Evolutionary conservation across 441 rosid genomes (phyloP).

Genomic region (Gossypium trilobum): DNA sequence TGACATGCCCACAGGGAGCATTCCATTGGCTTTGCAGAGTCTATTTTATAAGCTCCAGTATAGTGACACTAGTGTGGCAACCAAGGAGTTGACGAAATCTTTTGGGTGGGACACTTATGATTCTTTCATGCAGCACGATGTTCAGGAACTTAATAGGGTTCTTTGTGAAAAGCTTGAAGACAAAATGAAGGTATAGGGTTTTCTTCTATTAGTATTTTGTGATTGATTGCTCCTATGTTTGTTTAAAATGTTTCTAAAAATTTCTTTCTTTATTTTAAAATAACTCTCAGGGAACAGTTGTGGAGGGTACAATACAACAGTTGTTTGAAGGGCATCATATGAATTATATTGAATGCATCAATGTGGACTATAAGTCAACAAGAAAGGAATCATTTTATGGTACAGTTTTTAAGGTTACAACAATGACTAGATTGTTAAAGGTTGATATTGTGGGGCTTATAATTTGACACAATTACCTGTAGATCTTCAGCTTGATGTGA

Average conservation of each 20-base stretch:
- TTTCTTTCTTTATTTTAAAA: constrained; percentile 1
- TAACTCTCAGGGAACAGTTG: constrained; percentile 54
- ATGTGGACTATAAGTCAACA: constrained; percentile 64
- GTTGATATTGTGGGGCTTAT: constrained; percentile 20
- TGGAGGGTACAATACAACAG: constrained; percentile 68
- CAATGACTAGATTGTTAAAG: constrained; percentile 12
- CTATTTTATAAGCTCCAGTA: constrained; percentile 70
- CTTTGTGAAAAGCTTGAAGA: constrained; percentile 70
- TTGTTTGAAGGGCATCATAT: constrained; percentile 71
- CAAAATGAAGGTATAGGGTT: constrained; percentile 50
- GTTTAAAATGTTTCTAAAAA: background rate
- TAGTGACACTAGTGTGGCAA: constrained; percentile 63
- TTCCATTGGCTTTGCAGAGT: constrained; percentile 71
- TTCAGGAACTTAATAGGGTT: constrained; percentile 75
- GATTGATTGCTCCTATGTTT: constrained; percentile 3
- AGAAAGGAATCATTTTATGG: constrained; percentile 73
- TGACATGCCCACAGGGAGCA: constrained; percentile 61
- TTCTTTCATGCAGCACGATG: constrained; percentile 78
- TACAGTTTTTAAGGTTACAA: constrained; percentile 19
- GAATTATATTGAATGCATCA: constrained; percentile 72
- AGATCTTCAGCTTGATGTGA: constrained; percentile 51
- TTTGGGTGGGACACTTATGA: constrained; percentile 79
- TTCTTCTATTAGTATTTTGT: background rate
- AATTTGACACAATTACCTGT: constrained; percentile 12
- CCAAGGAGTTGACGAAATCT: constrained; percentile 66